These are phyloP conservation scores for Polygonum aviculare DNA, from an alignment of 148 eudicot genomes.

Conservation along the genomic window DNA sequence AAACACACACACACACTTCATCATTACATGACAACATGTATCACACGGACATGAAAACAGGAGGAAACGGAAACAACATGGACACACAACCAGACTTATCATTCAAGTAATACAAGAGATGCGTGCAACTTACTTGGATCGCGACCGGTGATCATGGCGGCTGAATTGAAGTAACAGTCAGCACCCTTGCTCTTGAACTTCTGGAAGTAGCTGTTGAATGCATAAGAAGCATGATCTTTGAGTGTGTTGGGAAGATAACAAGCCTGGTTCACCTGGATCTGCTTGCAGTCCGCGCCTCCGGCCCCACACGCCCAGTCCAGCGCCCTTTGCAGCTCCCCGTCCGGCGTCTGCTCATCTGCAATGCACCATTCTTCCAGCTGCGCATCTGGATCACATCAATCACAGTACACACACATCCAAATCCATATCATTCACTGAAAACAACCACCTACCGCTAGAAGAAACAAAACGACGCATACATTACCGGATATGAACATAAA, in stretches of 20 bases:
- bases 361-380: constrained; percentile 67
- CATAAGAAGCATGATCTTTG: constrained; percentile 67
- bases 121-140: constrained; percentile 75
- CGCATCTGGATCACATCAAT: constrained; percentile 24
- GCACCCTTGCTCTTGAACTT: constrained; percentile 58
- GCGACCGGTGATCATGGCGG: constrained; percentile 46
- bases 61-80: too few relatives aligned
- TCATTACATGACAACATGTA: too few relatives aligned
- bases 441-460: too few relatives aligned
- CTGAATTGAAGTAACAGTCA: constrained; percentile 62
- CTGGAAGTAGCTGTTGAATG: constrained; percentile 84
- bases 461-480: background rate
- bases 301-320: constrained; percentile 66
- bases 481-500: constrained; percentile 28
- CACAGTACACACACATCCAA: too few relatives aligned
- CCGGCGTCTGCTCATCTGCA: constrained; percentile 56
- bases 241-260: constrained; percentile 60
- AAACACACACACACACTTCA: background rate
- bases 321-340: constrained; percentile 38
- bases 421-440: too few relatives aligned
- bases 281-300: constrained; percentile 59
- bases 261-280: constrained; percentile 31
- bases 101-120: too few relatives aligned
- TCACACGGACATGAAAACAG: too few relatives aligned
- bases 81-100: too few relatives aligned